Evolutionary conservation across 2,329 filamentous ascomycete species (phyloP).

Genomic region (Nemania bipapillata): DNA sequence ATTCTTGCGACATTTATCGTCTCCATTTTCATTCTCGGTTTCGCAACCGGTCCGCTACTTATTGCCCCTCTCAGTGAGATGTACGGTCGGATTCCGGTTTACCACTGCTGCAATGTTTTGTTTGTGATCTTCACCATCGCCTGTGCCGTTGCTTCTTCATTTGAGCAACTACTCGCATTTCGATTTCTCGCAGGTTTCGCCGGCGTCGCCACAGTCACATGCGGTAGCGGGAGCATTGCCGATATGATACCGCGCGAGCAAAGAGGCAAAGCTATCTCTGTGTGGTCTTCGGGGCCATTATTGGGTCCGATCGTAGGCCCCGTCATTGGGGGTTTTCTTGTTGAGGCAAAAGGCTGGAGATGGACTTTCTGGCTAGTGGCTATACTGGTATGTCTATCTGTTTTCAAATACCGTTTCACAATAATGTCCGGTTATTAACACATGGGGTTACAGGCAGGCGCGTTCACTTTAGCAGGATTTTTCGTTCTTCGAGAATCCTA

Average conservation of each 20-base stretch:
- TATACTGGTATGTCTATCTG: conserved; percentile 55
- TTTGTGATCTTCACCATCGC: background rate
- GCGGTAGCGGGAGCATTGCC: conserved; percentile 54
- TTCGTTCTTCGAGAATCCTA: background rate
- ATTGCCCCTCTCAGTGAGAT: background rate
- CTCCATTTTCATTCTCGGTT: background rate
- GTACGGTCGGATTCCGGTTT: background rate
- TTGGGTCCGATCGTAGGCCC: conserved; percentile 62
- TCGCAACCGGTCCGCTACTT: background rate
- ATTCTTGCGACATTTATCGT: background rate
- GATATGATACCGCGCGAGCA: conserved; percentile 61
- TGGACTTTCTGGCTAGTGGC: conserved; percentile 63
- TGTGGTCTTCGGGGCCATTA: conserved; percentile 61
- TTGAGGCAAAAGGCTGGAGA: conserved; percentile 57
- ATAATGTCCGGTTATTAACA: background rate
- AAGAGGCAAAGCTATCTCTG: conserved; percentile 61
- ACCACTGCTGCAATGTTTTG: background rate
- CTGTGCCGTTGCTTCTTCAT: background rate
- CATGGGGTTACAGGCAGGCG: background rate
- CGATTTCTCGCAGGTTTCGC: background rate
- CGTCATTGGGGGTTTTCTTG: conserved; percentile 54
- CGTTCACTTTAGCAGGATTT: background rate
- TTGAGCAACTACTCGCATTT: background rate
- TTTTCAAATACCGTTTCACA: background rate
- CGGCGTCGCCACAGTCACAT: background rate